Evolutionary conservation across 2,329 filamentous ascomycete genomes (phyloP), one percentile per base, ranked within the genome.

Genomic region (Blastomyces emzantsi): DNA sequence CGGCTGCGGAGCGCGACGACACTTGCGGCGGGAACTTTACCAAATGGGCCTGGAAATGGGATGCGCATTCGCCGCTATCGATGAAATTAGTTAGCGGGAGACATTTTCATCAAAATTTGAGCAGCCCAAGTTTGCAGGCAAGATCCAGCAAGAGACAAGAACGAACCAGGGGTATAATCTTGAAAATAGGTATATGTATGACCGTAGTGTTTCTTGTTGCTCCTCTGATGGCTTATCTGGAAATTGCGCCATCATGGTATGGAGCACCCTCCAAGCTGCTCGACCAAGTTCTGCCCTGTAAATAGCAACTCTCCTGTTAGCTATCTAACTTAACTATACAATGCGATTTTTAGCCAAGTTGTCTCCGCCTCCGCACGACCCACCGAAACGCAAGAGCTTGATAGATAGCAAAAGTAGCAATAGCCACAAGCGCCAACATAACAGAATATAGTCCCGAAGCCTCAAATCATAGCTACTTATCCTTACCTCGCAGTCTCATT

Each of bases 221-320:
- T 87, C 85, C 28, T 77, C 73, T 0, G 82, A 84, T 2, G 85
- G 85, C 64, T 82, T 81, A 69, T 87, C 85, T 15, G 85, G 85
- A 70, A 86, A 88, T 67, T 84, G 81, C 62, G 84, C 84, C 78
- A 88, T 86, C 64, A 85, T 85, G 22, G 85, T 88, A 72, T 88
- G 85, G 67, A 88, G 80, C 67, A 86, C 80, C 70, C 86, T 86
- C 85, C 85, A 88, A 45, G 85, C 82, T 63, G 85, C 83, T 66
- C 85, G 81, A 66, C 85, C 85, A 36, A 88, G 78, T 73, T 88
- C 85, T 65, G 83, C 85, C 74, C 81, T 84, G 64, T 59, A n/a
- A 52, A 51, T 36, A 39, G 3, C 8, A 39, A 39, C 9, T 9
- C 11, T 22, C 11, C 13, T 56, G 52, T 56, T 56, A 56, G 30